Percentiles rank a stretch among this genome's conserved stretches.
These are phyloP conservation scores for Streptanthus diversifolius DNA, from an alignment of 345 rosid species.

Conservation along the genomic window DNA sequence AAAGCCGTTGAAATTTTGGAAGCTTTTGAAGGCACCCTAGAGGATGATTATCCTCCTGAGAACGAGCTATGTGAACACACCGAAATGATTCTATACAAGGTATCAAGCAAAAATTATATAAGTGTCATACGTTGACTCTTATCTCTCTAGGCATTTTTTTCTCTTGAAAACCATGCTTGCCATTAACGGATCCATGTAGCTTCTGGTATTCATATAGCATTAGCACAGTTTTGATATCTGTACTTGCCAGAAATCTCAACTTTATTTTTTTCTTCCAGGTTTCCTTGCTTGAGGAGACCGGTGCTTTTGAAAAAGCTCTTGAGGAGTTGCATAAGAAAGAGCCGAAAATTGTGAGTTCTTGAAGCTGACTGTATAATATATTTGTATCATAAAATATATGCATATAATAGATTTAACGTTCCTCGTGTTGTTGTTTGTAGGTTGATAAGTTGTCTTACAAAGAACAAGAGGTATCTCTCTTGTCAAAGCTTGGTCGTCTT, in stretches of 20 bases:
- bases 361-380: not conserved
- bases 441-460: constrained; percentile 77
- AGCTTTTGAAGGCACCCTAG: constrained; percentile 98
- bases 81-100: constrained; percentile 99
- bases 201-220: not conserved
- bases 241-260: constrained; percentile 9
- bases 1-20: constrained; percentile 98
- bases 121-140: constrained; percentile 6
- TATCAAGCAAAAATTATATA: constrained; percentile 25
- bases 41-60: constrained; percentile 98
- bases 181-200: not conserved
- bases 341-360: constrained; percentile 66
- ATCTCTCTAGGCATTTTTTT: not conserved
- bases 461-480: constrained; percentile 87
- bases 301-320: constrained; percentile 63
- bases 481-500: constrained; percentile 63
- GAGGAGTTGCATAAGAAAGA: constrained; percentile 75
- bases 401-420: constrained; percentile 16
- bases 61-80: constrained; percentile 94
- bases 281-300: constrained; percentile 86
- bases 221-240: constrained; percentile 1
- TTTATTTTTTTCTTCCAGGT: constrained; percentile 41
- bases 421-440: constrained; percentile 42
- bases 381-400: not conserved
- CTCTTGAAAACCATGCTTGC: not conserved